These are phyloP conservation scores for Podila clonocystis DNA, from an alignment of 192 early-diverging fungal genomes.

Conservation along the genomic window DNA sequence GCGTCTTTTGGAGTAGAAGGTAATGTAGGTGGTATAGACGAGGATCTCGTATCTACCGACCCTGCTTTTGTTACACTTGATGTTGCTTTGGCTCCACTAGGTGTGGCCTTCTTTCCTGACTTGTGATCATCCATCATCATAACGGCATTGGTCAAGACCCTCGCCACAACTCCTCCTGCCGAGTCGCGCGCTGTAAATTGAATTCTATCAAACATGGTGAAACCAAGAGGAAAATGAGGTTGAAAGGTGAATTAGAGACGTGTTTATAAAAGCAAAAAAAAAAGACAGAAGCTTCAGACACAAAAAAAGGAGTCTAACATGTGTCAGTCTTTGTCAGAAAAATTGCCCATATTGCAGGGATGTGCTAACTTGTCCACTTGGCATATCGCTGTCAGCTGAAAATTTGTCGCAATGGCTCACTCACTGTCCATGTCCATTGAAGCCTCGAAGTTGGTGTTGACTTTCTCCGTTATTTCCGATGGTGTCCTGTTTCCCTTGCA, in stretches of 20 bases:
- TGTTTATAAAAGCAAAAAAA: background rate
- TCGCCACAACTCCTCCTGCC: conserved; percentile 67
- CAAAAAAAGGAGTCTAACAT: conserved; percentile 2
- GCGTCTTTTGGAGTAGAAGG: background rate
- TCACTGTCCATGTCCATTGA: background rate
- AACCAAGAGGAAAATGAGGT: background rate
- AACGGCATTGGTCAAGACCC: conserved; percentile 80
- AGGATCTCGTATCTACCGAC: background rate
- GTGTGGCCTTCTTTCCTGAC: conserved; percentile 63
- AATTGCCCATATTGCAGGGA: background rate
- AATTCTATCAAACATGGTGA: conserved; percentile 57
- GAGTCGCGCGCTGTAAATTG: conserved; percentile 76
- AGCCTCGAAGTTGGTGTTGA: background rate
- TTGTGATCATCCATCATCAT: conserved; percentile 94
- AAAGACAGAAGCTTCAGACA: background rate
- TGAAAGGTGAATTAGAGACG: background rate
- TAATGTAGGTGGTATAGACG: background rate
- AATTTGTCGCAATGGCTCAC: background rate
- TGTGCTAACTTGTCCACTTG: conserved; percentile 25
- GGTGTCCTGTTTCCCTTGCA: too few relatives aligned
- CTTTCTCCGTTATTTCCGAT: too few relatives aligned
- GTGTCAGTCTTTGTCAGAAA: too few relatives aligned
- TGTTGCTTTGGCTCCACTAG: background rate
- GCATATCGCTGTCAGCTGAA: conserved; percentile 29
- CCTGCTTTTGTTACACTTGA: background rate